phyloP scores from a whole-genome alignment of 2,329 filamentous ascomycete genomes.

The Ophiosphaerella narmari region DNA sequence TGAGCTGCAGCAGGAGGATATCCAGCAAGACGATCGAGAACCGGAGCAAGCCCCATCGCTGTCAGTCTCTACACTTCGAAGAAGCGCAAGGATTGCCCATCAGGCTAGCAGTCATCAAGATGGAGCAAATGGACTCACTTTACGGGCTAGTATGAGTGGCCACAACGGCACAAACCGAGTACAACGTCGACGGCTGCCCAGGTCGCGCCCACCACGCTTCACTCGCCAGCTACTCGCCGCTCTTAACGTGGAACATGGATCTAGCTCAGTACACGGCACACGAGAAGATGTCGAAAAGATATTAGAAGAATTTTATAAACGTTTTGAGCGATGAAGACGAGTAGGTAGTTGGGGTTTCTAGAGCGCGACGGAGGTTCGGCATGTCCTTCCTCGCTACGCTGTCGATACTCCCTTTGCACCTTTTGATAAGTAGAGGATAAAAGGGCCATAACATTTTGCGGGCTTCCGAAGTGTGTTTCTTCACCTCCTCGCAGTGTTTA shows the following conservation, averaged over 20 bases:
- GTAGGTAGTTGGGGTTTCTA: background rate
- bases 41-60: background rate
- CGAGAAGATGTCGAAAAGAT: slow-evolving; percentile 5
- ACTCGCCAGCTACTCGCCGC: background rate
- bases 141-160: background rate
- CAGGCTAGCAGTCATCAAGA: too few relatives aligned
- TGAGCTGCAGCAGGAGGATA: too few relatives aligned
- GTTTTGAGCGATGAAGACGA: background rate
- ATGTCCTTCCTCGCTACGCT: background rate
- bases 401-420: background rate
- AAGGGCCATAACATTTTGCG: too few relatives aligned
- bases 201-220: background rate
- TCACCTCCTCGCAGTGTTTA: background rate
- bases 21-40: background rate
- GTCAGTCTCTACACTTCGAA: background rate
- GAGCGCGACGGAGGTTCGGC: background rate
- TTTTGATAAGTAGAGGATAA: too few relatives aligned
- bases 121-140: background rate
- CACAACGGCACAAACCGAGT: background rate
- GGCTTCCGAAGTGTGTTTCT: too few relatives aligned
- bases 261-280: background rate
- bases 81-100: slow-evolving; percentile 1
- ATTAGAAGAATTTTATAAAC: background rate
- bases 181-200: background rate
- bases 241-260: slow-evolving; percentile 5